Percentiles rank a stretch among this genome's conserved stretches.
Evolutionary conservation across 208 protist genomes (phyloP).

Genomic region (Strigomonas galati): DNA sequence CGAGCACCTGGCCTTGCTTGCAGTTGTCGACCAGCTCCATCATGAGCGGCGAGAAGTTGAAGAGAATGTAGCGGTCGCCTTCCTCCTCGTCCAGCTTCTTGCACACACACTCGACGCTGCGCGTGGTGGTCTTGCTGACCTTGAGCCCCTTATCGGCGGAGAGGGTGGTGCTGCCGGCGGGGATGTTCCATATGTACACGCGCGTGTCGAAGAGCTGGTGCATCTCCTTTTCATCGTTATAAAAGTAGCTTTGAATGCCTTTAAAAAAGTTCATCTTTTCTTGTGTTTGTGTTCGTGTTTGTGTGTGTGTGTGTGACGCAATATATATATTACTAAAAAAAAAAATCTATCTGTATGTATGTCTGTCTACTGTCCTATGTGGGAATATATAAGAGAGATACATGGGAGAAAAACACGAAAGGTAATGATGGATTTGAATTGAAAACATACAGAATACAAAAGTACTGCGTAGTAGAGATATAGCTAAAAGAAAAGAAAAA

Average conservation of each 20-base stretch:
- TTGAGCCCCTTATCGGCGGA: constrained; percentile 33
- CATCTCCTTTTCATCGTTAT: constrained; percentile 22
- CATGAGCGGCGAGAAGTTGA: constrained; percentile 81
- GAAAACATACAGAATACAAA: background rate
- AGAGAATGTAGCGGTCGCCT: constrained; percentile 61
- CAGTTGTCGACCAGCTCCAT: constrained; percentile 64
- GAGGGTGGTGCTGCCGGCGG: constrained; percentile 41
- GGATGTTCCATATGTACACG: constrained; percentile 82
- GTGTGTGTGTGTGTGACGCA: too few relatives aligned
- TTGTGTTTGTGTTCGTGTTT: background rate
- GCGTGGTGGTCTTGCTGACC: constrained; percentile 35
- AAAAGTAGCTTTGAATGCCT: constrained; percentile 33
- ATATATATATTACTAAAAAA: constrained; percentile 11
- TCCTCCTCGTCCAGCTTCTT: constrained; percentile 43
- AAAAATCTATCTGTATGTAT: background rate
- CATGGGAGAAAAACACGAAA: background rate
- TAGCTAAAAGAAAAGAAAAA: constrained; percentile 8
- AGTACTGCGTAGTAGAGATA: background rate
- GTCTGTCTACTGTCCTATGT: background rate
- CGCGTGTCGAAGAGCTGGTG: constrained; percentile 57
- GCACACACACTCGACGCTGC: constrained; percentile 46
- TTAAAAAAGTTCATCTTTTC: constrained; percentile 41
- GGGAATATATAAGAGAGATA: background rate
- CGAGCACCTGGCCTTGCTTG: constrained; percentile 56
- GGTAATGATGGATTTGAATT: background rate